phyloP scores from a whole-genome alignment of 352 stramenopile species.

The Globisporangium spinosum region DNA sequence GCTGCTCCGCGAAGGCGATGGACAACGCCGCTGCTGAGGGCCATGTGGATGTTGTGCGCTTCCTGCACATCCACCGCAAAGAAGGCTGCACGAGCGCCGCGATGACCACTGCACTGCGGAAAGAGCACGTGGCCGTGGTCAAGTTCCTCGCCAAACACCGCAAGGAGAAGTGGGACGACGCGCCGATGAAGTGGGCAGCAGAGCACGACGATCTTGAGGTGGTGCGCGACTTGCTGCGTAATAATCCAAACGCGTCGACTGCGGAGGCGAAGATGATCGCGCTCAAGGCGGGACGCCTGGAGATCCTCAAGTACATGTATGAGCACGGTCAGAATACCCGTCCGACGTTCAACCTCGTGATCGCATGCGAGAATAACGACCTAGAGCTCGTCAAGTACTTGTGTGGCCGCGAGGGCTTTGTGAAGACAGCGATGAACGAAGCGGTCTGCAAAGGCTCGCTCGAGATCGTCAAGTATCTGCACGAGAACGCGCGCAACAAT shows the following conservation, averaged over 20 bases:
- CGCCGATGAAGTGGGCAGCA: conserved; percentile 33
- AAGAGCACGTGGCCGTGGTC: conserved; percentile 30
- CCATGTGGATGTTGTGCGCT: conserved; percentile 39
- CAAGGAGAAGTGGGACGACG: conserved; percentile 39
- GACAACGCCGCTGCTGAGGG: conserved; percentile 34
- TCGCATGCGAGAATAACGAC: conserved; percentile 34
- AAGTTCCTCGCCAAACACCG: conserved; percentile 49
- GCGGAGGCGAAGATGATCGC: conserved; percentile 45
- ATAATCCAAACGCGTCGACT: conserved; percentile 29
- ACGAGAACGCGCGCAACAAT: conserved; percentile 33
- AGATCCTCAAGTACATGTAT: conserved; percentile 57
- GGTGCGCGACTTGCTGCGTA: conserved; percentile 29
- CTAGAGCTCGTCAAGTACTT: conserved; percentile 54
- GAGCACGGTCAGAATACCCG: conserved; percentile 38
- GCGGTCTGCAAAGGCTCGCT: conserved; percentile 39
- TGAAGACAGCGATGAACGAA: conserved; percentile 51
- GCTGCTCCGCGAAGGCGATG: conserved; percentile 45
- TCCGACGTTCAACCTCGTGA: conserved; percentile 41
- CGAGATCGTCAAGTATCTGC: conserved; percentile 47
- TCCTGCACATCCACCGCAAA: conserved; percentile 40
- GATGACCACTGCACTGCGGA: conserved; percentile 31
- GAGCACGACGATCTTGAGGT: conserved; percentile 32
- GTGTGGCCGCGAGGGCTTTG: conserved; percentile 41
- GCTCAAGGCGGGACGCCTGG: conserved; percentile 32
- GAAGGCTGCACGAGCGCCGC: conserved; percentile 44